Evolutionary conservation across 2,329 filamentous ascomycete genomes (phyloP).

Genomic region (Cordyceps cicadae): DNA sequence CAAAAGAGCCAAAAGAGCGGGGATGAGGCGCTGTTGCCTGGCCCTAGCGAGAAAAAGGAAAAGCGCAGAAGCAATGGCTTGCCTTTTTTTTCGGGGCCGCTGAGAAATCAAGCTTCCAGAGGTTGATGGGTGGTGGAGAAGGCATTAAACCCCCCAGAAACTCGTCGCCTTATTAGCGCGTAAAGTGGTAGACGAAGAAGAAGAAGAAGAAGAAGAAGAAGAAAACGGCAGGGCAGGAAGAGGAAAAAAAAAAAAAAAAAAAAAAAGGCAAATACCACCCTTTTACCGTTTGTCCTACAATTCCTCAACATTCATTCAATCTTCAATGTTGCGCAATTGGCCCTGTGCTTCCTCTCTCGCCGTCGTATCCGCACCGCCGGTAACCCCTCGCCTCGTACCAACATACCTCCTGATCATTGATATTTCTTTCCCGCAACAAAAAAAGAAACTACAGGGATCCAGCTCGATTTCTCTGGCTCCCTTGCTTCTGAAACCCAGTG

Average conservation of each 20-base stretch:
- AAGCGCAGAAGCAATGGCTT: not conserved
- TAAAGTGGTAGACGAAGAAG: constrained; percentile 9
- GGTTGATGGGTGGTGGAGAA: not conserved
- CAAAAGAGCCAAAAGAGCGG: not conserved
- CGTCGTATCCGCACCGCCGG: not conserved
- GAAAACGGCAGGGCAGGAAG: too few relatives aligned
- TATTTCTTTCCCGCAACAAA: not conserved
- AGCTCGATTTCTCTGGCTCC: not conserved
- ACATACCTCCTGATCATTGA: not conserved
- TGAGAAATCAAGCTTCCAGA: constrained; percentile 9
- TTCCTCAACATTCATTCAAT: too few relatives aligned
- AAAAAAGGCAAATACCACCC: too few relatives aligned
- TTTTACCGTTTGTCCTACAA: too few relatives aligned
- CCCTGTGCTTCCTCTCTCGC: not conserved
- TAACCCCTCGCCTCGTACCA: not conserved
- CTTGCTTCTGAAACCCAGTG: constrained; percentile 8
- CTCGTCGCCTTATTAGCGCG: constrained; percentile 3
- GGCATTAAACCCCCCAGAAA: constrained; percentile 10
- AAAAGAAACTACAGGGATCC: not conserved
- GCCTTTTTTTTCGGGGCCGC: not conserved
- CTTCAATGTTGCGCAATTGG: not conserved
- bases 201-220: too few relatives aligned
- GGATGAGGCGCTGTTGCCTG: constrained; percentile 26
- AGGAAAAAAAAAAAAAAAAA: too few relatives aligned
- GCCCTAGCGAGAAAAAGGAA: constrained; percentile 12